phyloP scores from a whole-genome alignment of 2,329 filamentous ascomycete genomes.

The Phyllosticta paracitricarpa region DNA sequence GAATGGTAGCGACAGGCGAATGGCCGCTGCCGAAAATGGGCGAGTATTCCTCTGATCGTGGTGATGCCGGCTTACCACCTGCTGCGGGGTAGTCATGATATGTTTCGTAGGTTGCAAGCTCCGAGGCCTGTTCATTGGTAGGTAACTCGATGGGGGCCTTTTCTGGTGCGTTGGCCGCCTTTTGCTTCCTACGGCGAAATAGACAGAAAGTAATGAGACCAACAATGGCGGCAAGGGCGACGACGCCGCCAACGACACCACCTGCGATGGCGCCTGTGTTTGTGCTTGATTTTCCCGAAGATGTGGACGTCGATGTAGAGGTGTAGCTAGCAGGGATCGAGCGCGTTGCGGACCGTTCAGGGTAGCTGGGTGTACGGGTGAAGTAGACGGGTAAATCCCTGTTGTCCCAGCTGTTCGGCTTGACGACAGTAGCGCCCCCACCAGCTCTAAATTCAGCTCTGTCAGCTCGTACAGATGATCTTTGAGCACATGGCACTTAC shows the following conservation, averaged over 20 bases:
- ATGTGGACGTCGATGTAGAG: slow-evolving; percentile 11
- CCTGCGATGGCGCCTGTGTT: slow-evolving; percentile 31
- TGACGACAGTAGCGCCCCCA: slow-evolving; percentile 45
- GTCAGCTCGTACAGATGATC: slow-evolving; percentile 5
- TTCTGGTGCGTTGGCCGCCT: slow-evolving; percentile 12
- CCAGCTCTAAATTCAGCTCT: slow-evolving; percentile 20
- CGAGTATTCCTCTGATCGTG: slow-evolving; percentile 4
- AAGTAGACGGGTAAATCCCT: slow-evolving; percentile 46
- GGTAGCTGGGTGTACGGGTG: slow-evolving; percentile 37
- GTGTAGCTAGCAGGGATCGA: slow-evolving; percentile 22
- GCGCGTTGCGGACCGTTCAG: slow-evolving; percentile 43
- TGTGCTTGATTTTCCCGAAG: slow-evolving; percentile 12
- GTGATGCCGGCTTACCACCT: slow-evolving; percentile 3
- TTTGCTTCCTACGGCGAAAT: slow-evolving; percentile 26
- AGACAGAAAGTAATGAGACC: slow-evolving; percentile 27
- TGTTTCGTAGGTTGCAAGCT: slow-evolving; percentile 14
- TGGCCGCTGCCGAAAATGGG: neutral
- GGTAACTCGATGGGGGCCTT: slow-evolving; percentile 17
- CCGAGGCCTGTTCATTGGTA: slow-evolving; percentile 11
- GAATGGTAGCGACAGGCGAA: neutral
- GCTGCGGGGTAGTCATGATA: neutral
- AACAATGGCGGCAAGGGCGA: slow-evolving; percentile 22
- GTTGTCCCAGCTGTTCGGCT: slow-evolving; percentile 41
- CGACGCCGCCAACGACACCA: slow-evolving; percentile 30
- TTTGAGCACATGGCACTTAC: slow-evolving; percentile 16